Conservation (phyloP, 164 flowering plant species). For the Malania oleifera region DNA sequence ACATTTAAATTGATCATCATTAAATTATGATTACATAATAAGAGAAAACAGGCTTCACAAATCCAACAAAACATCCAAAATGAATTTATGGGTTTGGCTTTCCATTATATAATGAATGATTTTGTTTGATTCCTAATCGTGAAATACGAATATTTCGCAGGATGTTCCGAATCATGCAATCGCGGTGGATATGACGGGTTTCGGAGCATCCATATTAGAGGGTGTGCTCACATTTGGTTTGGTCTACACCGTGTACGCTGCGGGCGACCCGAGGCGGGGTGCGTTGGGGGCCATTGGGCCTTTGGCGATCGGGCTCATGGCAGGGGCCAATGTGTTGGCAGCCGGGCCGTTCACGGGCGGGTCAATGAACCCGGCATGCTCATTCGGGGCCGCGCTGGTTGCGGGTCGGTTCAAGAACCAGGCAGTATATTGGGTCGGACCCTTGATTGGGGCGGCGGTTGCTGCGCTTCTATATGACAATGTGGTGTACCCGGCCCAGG, state of each 20-base stretch:
- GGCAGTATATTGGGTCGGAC: constrained; percentile 87
- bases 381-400: constrained; percentile 62
- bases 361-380: constrained; percentile 80
- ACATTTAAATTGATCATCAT: too few relatives aligned
- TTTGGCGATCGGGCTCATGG: constrained; percentile 48
- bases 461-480: constrained; percentile 75
- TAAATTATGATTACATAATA: too few relatives aligned
- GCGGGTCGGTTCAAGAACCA: constrained; percentile 79
- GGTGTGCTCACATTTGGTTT: constrained; percentile 59
- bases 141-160: too few relatives aligned
- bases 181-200: constrained; percentile 69
- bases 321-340: constrained; percentile 70
- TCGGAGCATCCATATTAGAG: constrained; percentile 73
- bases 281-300: constrained; percentile 43
- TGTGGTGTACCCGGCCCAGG: constrained; percentile 43
- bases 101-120: too few relatives aligned
- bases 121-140: too few relatives aligned
- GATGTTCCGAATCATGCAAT: constrained; percentile 48
- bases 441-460: constrained; percentile 57
- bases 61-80: too few relatives aligned
- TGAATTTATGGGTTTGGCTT: too few relatives aligned
- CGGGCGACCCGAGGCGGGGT: constrained; percentile 50
- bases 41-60: too few relatives aligned
- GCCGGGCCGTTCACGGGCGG: constrained; percentile 85
- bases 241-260: constrained; percentile 68